phyloP scores from a whole-genome alignment of 1,284 basidiomycete genomes.

The Cryptococcus hybrid region DNA sequence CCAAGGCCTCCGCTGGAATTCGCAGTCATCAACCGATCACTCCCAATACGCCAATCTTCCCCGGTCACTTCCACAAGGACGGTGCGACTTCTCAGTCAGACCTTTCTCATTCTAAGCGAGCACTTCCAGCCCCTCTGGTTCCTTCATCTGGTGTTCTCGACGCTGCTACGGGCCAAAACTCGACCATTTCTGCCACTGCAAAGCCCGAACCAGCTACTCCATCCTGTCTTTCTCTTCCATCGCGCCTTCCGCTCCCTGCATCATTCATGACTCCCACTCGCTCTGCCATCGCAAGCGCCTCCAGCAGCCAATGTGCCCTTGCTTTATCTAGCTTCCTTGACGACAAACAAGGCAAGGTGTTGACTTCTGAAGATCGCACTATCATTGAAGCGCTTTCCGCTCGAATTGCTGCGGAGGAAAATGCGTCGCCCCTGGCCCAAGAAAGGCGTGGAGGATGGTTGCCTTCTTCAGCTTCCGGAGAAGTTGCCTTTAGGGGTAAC shows the following conservation, averaged over 20 bases:
- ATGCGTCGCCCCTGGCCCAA: not conserved
- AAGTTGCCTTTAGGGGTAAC: not conserved
- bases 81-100: not conserved
- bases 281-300: not conserved
- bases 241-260: not conserved
- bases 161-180: too few relatives aligned
- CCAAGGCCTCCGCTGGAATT: not conserved
- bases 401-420: not conserved
- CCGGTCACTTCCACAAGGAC: not conserved
- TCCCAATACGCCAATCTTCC: not conserved
- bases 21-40: not conserved
- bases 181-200: too few relatives aligned
- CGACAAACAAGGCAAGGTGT: slow-evolving; percentile 28
- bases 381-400: slow-evolving; percentile 35
- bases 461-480: slow-evolving; percentile 14
- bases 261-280: not conserved
- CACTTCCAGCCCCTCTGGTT: too few relatives aligned
- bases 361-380: slow-evolving; percentile 27
- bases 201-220: too few relatives aligned
- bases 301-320: slow-evolving; percentile 14
- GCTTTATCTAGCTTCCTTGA: slow-evolving; percentile 35
- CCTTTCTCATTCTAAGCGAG: too few relatives aligned
- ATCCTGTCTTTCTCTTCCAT: not conserved
- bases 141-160: too few relatives aligned
- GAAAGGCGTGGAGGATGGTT: slow-evolving; percentile 5